A percentile compares a stretch with the other conserved stretches of the same genome.
phyloP scores from a whole-genome alignment of 257 asterid genomes.

The Solanum raphanifolium region DNA sequence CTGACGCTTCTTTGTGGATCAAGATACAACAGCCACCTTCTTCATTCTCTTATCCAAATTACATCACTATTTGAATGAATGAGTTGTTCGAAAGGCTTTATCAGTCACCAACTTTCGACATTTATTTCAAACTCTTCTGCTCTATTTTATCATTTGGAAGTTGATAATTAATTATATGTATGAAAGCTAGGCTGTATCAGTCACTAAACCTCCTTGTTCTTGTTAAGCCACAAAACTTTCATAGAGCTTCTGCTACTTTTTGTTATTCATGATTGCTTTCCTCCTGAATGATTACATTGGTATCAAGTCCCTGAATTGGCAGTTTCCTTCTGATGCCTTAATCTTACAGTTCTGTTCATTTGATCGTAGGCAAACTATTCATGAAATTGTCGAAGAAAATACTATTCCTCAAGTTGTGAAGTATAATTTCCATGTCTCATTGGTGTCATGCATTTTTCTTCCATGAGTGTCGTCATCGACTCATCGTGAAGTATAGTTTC shows the following conservation, averaged over 20 bases:
- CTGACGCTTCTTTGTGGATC: slow-evolving; percentile 8
- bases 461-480: background rate
- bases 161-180: background rate
- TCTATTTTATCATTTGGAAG: background rate
- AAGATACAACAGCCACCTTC: background rate
- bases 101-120: background rate
- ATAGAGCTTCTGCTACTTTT: background rate
- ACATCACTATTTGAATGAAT: background rate
- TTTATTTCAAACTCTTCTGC: background rate
- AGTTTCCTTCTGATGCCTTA: background rate
- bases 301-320: background rate
- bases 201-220: background rate
- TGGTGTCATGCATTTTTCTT: background rate
- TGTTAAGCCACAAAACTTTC: background rate
- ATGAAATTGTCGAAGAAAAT: background rate
- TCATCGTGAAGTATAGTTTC: background rate
- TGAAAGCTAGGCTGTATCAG: background rate
- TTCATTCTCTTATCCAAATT: background rate
- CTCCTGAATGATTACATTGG: background rate
- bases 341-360: background rate
- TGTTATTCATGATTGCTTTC: background rate
- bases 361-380: background rate
- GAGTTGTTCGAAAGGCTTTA: background rate
- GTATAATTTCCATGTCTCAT: background rate
- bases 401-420: background rate